phyloP scores from a whole-genome alignment of 1,139 yeast species.

The Pichia sp. region DNA sequence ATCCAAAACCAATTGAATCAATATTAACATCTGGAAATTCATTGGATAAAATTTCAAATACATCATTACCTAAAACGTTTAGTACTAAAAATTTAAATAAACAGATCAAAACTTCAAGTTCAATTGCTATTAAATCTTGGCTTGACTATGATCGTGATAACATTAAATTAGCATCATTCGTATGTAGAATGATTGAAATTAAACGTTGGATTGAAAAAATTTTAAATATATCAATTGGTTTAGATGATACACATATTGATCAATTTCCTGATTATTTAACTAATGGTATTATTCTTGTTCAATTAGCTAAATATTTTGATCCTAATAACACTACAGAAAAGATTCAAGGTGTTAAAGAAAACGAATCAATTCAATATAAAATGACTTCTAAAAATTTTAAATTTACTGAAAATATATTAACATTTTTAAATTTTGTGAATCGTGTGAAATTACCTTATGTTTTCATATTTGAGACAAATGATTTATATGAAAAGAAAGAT shows the following conservation, averaged over 20 bases:
- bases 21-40: background rate
- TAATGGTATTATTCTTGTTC: constrained; percentile 82
- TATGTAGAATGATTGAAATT: constrained; percentile 84
- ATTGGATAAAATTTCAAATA: constrained; percentile 1
- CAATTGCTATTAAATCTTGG: constrained; percentile 17
- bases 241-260: constrained; percentile 49
- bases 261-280: constrained; percentile 52
- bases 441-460: constrained; percentile 75
- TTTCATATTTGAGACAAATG: constrained; percentile 86
- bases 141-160: constrained; percentile 26
- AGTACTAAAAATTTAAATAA: constrained; percentile 15
- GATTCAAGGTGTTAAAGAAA: background rate
- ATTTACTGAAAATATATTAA: constrained; percentile 88
- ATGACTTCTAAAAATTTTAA: constrained; percentile 39
- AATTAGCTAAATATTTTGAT: constrained; percentile 63
- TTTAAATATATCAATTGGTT: constrained; percentile 43
- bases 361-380: constrained; percentile 45
- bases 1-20: background rate
- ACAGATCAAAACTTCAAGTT: constrained; percentile 5
- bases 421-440: constrained; percentile 69
- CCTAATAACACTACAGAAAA: constrained; percentile 55
- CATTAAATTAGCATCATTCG: constrained; percentile 54
- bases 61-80: constrained; percentile 15
- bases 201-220: constrained; percentile 67
- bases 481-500: constrained; percentile 85